Conservation (phyloP, 768 basidiomycete species). For the Crassisporium funariophilum region DNA sequence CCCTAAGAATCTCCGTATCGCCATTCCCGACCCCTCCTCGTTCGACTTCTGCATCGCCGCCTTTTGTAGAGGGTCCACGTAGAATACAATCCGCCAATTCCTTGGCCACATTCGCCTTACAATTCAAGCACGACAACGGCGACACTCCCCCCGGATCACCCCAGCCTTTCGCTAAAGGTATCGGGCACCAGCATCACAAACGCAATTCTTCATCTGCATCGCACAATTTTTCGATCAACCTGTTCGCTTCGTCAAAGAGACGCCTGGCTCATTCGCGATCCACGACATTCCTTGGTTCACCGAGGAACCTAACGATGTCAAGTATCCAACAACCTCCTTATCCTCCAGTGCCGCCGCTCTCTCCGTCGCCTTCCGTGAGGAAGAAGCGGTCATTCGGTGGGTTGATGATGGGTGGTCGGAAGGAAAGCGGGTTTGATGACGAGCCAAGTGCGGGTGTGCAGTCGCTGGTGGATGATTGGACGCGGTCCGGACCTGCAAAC, state of each 20-base stretch:
- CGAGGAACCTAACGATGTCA: slow-evolving; percentile 34
- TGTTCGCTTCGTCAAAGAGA: background rate
- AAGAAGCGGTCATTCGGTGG: slow-evolving; percentile 6
- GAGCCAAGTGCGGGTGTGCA: slow-evolving; percentile 40
- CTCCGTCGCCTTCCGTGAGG: slow-evolving; percentile 8
- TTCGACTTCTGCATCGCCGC: background rate
- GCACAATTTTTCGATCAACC: background rate
- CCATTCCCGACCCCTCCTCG: no score
- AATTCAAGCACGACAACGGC: slow-evolving; percentile 5
- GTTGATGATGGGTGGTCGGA: background rate
- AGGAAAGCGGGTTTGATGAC: background rate
- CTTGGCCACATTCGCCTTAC: slow-evolving; percentile 10
- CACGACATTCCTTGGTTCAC: slow-evolving; percentile 12
- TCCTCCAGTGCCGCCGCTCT: slow-evolving; percentile 27
- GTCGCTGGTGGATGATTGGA: slow-evolving; percentile 63
- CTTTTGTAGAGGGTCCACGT: slow-evolving; percentile 9
- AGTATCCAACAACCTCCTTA: slow-evolving; percentile 40
- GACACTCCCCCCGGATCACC: background rate
- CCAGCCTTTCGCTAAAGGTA: background rate
- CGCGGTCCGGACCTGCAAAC: slow-evolving; percentile 58
- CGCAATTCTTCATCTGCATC: background rate
- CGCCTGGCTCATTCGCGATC: slow-evolving; percentile 9
- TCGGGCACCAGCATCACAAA: background rate
- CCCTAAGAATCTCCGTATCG: no score
- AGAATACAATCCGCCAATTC: slow-evolving; percentile 26